Evolutionary conservation across 164 flowering plant species (phyloP).

Genomic region (Vitis rotundifolia): DNA sequence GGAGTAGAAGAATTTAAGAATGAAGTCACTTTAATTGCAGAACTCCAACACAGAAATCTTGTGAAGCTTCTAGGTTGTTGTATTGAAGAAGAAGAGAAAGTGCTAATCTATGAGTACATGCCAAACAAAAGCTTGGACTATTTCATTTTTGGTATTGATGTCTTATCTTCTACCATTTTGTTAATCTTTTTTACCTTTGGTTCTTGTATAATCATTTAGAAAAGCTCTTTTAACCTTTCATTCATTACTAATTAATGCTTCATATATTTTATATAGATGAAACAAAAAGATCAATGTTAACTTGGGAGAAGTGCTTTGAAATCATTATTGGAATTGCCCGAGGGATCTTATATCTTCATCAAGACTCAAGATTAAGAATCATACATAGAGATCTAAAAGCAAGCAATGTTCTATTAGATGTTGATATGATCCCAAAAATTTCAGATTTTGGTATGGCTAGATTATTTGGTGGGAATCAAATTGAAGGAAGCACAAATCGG

Average conservation of each 20-base stretch:
- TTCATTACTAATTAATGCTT: too few species aligned
- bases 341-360: slow-evolving; percentile 47
- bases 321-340: slow-evolving; percentile 41
- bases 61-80: slow-evolving; percentile 43
- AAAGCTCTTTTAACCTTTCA: too few species aligned
- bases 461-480: slow-evolving; percentile 32
- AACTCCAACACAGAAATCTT: slow-evolving; percentile 47
- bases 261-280: slow-evolving; percentile 19
- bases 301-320: slow-evolving; percentile 33
- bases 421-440: slow-evolving; percentile 38
- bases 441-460: slow-evolving; percentile 51
- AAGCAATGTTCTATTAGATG: slow-evolving; percentile 39
- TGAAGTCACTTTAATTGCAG: slow-evolving; percentile 39
- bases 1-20: slow-evolving; percentile 41
- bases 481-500: slow-evolving; percentile 29
- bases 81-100: slow-evolving; percentile 35
- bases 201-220: too few species aligned
- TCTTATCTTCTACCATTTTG: not conserved
- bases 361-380: slow-evolving; percentile 40
- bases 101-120: slow-evolving; percentile 45
- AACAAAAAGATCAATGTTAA: slow-evolving; percentile 15
- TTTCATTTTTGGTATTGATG: slow-evolving; percentile 31
- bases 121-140: slow-evolving; percentile 42
- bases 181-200: too few species aligned
- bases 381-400: slow-evolving; percentile 44